A percentile compares a stretch with the other conserved stretches of the same genome.
phyloP scores from a whole-genome alignment of 805 yeast species.

The Hermanozyma aechmeae region DNA sequence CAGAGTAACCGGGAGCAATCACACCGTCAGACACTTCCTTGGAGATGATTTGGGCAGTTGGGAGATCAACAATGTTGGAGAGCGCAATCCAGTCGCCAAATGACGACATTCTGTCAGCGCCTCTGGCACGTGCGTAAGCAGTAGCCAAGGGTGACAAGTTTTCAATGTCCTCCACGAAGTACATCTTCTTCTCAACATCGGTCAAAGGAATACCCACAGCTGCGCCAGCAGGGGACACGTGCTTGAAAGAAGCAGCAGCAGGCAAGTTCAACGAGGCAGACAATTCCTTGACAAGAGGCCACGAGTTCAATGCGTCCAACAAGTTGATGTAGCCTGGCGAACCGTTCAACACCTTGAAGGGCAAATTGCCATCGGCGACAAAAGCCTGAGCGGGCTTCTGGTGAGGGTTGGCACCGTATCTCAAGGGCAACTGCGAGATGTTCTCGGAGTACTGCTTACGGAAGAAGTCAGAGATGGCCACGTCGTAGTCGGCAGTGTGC shows the following conservation, averaged over 20 bases:
- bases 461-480: slow-evolving; percentile 93
- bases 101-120: slow-evolving; percentile 99
- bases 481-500: slow-evolving; percentile 96
- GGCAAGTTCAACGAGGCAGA: slow-evolving; percentile 91
- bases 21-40: slow-evolving; percentile 98
- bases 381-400: slow-evolving; percentile 99
- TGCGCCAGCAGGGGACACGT: slow-evolving; percentile 98
- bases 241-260: slow-evolving; percentile 98
- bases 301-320: slow-evolving; percentile 92
- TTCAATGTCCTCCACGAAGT: slow-evolving; percentile 91
- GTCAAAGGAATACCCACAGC: slow-evolving; percentile 93
- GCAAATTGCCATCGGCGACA: slow-evolving; percentile 78
- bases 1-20: slow-evolving; percentile 93
- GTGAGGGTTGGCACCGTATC: slow-evolving; percentile 99
- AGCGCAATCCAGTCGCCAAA: slow-evolving; percentile 98
- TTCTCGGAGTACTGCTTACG: slow-evolving; percentile 94
- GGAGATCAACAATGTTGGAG: slow-evolving; percentile 90
- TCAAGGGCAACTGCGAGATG: slow-evolving; percentile 79
- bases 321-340: slow-evolving; percentile 97
- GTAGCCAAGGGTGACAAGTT: slow-evolving; percentile 93
- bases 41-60: slow-evolving; percentile 94
- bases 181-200: slow-evolving; percentile 87
- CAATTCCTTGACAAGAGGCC: slow-evolving; percentile 97
- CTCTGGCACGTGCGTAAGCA: slow-evolving; percentile 99
- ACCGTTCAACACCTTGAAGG: slow-evolving; percentile 88